Conservation (phyloP, 164 flowering plant species). For the Annona squamosa region DNA sequence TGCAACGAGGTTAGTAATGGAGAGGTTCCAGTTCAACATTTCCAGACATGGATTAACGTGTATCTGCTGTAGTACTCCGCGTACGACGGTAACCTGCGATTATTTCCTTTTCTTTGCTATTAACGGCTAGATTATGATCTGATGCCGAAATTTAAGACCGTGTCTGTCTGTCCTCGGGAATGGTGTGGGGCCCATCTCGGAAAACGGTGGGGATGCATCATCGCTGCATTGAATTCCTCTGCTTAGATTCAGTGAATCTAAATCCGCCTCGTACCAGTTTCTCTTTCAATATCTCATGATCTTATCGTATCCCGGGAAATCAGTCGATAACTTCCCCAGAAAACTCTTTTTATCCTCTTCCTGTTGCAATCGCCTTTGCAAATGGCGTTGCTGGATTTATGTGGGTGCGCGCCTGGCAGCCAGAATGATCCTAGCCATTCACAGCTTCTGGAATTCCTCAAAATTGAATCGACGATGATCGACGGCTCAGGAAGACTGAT, state of each 20-base stretch:
- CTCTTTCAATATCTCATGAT: not conserved
- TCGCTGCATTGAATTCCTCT: conserved; percentile 6
- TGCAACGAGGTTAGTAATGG: too few relatives aligned
- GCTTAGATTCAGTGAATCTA: conserved; percentile 9
- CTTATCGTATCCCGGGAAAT: not conserved
- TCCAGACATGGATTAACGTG: not conserved
- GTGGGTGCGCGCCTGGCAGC: too few relatives aligned
- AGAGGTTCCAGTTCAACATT: too few relatives aligned
- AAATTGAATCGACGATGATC: too few relatives aligned
- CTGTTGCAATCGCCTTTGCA: too few relatives aligned
- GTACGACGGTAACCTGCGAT: not conserved
- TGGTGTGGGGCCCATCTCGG: not conserved
- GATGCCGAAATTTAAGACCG: not conserved
- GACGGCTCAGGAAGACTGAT: too few relatives aligned
- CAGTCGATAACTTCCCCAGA: too few relatives aligned
- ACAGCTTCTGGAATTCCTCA: too few relatives aligned
- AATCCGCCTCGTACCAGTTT: not conserved
- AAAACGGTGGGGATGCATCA: not conserved
- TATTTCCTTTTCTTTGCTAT: not conserved
- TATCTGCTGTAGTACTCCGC: not conserved
- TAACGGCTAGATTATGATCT: not conserved
- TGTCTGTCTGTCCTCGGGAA: not conserved
- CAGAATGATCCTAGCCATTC: too few relatives aligned
- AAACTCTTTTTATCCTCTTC: too few relatives aligned
- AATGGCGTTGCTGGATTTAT: too few relatives aligned